Evolutionary conservation across 2,329 filamentous ascomycete genomes (phyloP), one percentile per base, ranked within the genome.

Genomic region (Arthroderma sp.): DNA sequence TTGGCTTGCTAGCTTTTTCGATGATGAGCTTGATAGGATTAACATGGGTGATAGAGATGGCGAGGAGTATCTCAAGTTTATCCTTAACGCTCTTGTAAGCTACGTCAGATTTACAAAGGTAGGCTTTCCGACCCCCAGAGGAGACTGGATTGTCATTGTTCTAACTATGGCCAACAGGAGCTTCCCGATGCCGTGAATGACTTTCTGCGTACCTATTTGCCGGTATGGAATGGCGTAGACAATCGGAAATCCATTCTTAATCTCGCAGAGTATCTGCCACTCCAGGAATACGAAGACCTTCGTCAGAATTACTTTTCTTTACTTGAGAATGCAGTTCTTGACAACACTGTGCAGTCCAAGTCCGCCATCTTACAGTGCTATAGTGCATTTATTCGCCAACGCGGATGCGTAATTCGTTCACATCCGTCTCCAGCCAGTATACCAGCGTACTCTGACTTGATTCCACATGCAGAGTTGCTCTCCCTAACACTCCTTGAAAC

Each of bases 331-430:
- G 62, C 63, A 3, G 42, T 73, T 9, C 50, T 67, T 29, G 51
- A 58, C 29, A 54, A 60, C 9, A 58, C 55, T 15, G 39, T 69
- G 0, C 55, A 66, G 4, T 76, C 78, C 0, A 80, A 80, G 53
- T 56, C 74, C 0, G 67, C 68, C 2, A 65, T 93, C 2, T 69
- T 91, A 2, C 61, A 61, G 1, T 78, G 86, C 50, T 91, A 89
- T 61, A 79, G 74, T 1, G 62, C 64, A 7, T 66, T 93, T 4
- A 70, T 89, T 38, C 73, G 70, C 7, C 73, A 78, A 50, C 74
- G 71, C 64, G 60, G 63, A 5, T 51, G 62, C 9, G 55, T 55
- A 30, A 55, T 66, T 36, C 56, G 62, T 4, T 51, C 54, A 22
- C 55, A 54, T 40, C 53, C 57, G 4, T 36, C 40, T n/a, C 36